phyloP scores from a whole-genome alignment of 257 asterid species.

The Solanum pennellii region DNA sequence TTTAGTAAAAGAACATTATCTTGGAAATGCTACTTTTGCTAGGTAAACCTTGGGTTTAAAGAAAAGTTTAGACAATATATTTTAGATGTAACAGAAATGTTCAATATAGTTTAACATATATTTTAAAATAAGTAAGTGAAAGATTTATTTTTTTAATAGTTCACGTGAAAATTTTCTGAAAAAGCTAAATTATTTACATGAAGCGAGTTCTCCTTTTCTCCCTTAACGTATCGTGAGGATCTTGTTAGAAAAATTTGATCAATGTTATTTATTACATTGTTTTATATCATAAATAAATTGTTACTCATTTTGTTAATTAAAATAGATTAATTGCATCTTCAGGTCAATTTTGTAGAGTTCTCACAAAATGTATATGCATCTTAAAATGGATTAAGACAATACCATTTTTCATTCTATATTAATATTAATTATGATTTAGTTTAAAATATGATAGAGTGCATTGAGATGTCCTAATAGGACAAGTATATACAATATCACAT shows the following conservation, averaged over 20 bases:
- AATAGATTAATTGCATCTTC: background rate
- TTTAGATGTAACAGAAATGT: too few species aligned
- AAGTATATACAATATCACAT: too few species aligned
- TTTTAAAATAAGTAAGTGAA: too few species aligned
- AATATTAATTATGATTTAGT: too few species aligned
- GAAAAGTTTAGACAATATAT: background rate
- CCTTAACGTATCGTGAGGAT: background rate
- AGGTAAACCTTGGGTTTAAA: too few species aligned
- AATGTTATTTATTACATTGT: too few species aligned
- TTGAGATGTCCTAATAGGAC: background rate
- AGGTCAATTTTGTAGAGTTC: background rate
- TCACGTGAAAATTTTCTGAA: background rate
- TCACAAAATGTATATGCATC: background rate
- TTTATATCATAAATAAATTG: too few species aligned
- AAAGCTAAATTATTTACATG: too few species aligned
- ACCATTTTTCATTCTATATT: too few species aligned
- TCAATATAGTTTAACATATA: background rate
- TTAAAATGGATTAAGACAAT: background rate
- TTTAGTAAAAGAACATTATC: too few species aligned
- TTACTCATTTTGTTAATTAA: background rate
- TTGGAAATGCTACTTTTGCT: too few species aligned
- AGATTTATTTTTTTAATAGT: background rate
- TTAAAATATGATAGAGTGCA: background rate
- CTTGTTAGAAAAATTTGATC: background rate
- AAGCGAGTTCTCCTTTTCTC: too few species aligned